A percentile compares a stretch with the other conserved stretches of the same genome.
These are phyloP conservation scores for Hypoxylon trugodes DNA, from an alignment of 495 filamentous ascomycete genomes.

Conservation along the genomic window DNA sequence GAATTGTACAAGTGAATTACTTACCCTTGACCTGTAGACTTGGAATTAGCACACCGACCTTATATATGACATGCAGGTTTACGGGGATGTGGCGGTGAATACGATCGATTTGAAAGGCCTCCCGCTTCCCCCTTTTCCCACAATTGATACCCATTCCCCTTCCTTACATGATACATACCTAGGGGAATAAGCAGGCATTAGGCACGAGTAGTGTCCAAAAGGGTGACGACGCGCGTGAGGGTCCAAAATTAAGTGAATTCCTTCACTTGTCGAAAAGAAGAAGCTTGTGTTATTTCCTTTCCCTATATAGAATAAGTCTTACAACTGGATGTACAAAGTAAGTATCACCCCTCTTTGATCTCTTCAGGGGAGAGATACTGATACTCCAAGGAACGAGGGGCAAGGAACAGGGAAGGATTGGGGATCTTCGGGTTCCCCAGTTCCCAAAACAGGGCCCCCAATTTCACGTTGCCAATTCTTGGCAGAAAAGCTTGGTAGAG, in stretches of 20 bases:
- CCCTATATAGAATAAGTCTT: no score
- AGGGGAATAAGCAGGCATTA: constrained; percentile 10
- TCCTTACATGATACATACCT: constrained; percentile 5
- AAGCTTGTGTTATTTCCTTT: neutral
- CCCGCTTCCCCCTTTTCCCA: constrained; percentile 4
- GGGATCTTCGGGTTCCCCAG: constrained; percentile 27
- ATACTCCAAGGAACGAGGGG: constrained; percentile 7
- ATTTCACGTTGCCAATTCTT: constrained; percentile 25
- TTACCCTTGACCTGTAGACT: constrained; percentile 3
- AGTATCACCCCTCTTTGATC: neutral
- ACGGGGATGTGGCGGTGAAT: constrained; percentile 33
- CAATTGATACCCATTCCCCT: neutral
- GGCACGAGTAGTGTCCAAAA: constrained; percentile 2
- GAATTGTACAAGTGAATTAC: constrained; percentile 20
- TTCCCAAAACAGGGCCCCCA: constrained; percentile 21
- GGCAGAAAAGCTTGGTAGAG: constrained; percentile 39
- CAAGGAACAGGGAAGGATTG: constrained; percentile 14
- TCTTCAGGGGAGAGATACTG: constrained; percentile 12
- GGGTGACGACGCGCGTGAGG: neutral
- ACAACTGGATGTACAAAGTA: no score
- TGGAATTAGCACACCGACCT: constrained; percentile 18
- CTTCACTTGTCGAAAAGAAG: neutral
- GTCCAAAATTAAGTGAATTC: neutral
- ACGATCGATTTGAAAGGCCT: constrained; percentile 23
- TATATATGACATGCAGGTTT: constrained; percentile 21